Conservation (phyloP, 345 rosid species). For the Pugionium cornutum region DNA sequence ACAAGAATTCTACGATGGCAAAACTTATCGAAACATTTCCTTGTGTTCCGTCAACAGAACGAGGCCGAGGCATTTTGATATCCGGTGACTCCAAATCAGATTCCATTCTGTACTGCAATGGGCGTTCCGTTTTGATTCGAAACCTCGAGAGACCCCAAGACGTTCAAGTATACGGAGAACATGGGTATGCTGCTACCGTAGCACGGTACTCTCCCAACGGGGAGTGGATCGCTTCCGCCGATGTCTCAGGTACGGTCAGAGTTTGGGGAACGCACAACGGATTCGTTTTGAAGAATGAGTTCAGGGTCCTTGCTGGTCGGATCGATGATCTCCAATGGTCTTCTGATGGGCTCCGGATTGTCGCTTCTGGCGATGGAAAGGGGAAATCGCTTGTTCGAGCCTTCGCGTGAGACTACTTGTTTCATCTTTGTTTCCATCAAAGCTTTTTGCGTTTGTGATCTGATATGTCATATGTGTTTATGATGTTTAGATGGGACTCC, state of each 20-base stretch:
- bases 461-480: background rate
- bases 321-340: slow-evolving; percentile 99
- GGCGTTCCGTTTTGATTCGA: slow-evolving; percentile 77
- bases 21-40: slow-evolving; percentile 73
- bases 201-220: slow-evolving; percentile 97
- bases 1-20: slow-evolving; percentile 40
- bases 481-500: slow-evolving; percentile 83
- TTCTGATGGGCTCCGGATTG: slow-evolving; percentile 77
- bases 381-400: slow-evolving; percentile 92
- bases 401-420: slow-evolving; percentile 60
- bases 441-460: slow-evolving; percentile 14
- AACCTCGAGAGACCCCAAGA: slow-evolving; percentile 66
- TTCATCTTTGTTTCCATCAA: no score
- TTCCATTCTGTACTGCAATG: slow-evolving; percentile 73
- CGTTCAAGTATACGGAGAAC: slow-evolving; percentile 84
- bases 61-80: slow-evolving; percentile 86
- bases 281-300: slow-evolving; percentile 87
- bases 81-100: slow-evolving; percentile 74
- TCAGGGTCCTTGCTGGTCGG: slow-evolving; percentile 79
- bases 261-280: slow-evolving; percentile 95
- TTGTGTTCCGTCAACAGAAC: slow-evolving; percentile 82
- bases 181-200: slow-evolving; percentile 83
- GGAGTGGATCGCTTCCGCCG: slow-evolving; percentile 98
- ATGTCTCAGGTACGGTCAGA: slow-evolving; percentile 78
- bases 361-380: slow-evolving; percentile 92